A percentile compares a stretch with the other conserved stretches of the same genome.
phyloP scores from a whole-genome alignment of 129 eudicot genomes.

The Ambrosia trifida region DNA sequence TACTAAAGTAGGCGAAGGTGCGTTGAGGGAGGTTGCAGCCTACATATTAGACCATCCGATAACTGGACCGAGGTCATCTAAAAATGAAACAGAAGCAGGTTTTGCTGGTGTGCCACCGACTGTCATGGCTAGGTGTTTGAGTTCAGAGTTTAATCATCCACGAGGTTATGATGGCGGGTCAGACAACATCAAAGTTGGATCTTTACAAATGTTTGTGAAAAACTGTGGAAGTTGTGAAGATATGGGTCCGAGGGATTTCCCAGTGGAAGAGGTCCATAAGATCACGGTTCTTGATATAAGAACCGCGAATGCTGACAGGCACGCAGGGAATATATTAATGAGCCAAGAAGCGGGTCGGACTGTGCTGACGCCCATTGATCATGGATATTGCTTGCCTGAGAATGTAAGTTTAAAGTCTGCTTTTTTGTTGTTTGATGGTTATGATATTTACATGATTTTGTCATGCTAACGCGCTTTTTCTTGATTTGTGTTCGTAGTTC shows the following conservation, averaged over 20 bases:
- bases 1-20: constrained; percentile 71
- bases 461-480: not conserved
- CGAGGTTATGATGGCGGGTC: constrained; percentile 38
- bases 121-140: constrained; percentile 53
- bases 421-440: too few species aligned
- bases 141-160: constrained; percentile 55
- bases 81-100: constrained; percentile 36
- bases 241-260: constrained; percentile 63
- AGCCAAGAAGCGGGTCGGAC: constrained; percentile 43
- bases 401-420: constrained; percentile 40
- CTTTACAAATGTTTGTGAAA: constrained; percentile 57
- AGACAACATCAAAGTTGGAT: constrained; percentile 51
- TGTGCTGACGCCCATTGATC: constrained; percentile 57
- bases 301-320: constrained; percentile 72
- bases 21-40: constrained; percentile 71
- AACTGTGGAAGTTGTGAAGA: constrained; percentile 69
- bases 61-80: constrained; percentile 34
- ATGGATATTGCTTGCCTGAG: constrained; percentile 74
- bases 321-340: constrained; percentile 56
- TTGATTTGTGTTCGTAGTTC: constrained; percentile 36
- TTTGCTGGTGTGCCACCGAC: constrained; percentile 69
- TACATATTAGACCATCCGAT: constrained; percentile 60
- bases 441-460: not conserved
- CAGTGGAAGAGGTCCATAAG: constrained; percentile 67
- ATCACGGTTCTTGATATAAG: constrained; percentile 59